Evolutionary conservation across 306 rosid genomes (phyloP).

Genomic region (Ammopiptanthus mongolicus): DNA sequence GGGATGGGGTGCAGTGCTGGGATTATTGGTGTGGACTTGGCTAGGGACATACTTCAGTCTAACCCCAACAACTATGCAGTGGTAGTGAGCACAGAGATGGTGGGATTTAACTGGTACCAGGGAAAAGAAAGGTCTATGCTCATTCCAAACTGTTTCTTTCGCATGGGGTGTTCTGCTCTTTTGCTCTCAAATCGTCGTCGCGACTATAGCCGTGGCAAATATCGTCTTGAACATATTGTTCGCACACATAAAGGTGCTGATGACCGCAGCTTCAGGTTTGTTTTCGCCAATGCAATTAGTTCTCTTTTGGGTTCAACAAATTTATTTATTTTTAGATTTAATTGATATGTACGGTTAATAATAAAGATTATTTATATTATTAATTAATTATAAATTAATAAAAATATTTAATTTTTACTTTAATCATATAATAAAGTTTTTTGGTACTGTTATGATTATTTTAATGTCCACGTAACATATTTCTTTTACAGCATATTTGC

Average conservation of each 20-base stretch:
- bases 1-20: conserved; percentile 99
- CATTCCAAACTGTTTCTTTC: conserved; percentile 78
- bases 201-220: conserved; percentile 69
- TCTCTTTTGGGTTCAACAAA: too few relatives aligned
- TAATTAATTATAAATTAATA: too few relatives aligned
- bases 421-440: too few relatives aligned
- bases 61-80: conserved; percentile 85
- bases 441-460: too few relatives aligned
- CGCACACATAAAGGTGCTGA: conserved; percentile 96
- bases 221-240: conserved; percentile 83
- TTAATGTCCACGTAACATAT: too few relatives aligned
- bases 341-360: too few relatives aligned
- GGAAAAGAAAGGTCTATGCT: conserved; percentile 86
- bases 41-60: conserved; percentile 75
- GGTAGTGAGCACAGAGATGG: conserved; percentile 88
- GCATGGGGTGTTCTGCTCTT: conserved; percentile 97
- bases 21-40: conserved; percentile 74
- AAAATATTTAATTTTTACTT: too few relatives aligned
- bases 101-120: conserved; percentile 88
- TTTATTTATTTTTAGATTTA: too few relatives aligned
- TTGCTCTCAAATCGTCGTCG: conserved; percentile 87
- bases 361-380: too few relatives aligned
- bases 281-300: not conserved
- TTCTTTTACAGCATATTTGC: too few relatives aligned
- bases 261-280: conserved; percentile 87